Base-by-base conservation (phyloP, 148 eudicot genomes). In the Heliamphora exappendiculata region DNA sequence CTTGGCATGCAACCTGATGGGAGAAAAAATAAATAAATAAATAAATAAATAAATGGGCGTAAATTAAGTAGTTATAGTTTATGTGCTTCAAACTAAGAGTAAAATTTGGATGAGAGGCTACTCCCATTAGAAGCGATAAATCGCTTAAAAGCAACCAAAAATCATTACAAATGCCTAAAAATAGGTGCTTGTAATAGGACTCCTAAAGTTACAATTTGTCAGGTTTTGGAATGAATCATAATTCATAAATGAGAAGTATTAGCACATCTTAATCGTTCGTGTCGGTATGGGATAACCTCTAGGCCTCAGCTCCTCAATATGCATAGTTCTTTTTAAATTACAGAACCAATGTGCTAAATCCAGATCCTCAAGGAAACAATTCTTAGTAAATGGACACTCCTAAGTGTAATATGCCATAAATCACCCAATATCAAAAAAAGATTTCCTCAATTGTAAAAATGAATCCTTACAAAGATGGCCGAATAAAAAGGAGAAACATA, bases 1-100 rank as follows among this genome's bases (percentile, higher is more conserved):
- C 89, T 88, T 83, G 70, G 84, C 99, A 96, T 28, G 98, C 94
- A 75, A 80, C 93, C 99, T 96, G 87, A 54, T 47, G 57, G 76
- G 24, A n/a, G n/a, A n/a, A 53, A 58, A 6, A 62, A 62, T 37
- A 8, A 62, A n/a, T n/a, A n/a, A n/a, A n/a, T n/a, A n/a, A n/a
- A n/a, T n/a, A n/a, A n/a, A 59, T 22, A 22, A 36, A 63, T 62
- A 37, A 42, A 26, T 44, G 44, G 33, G 60, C 2, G 36, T 37
- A 64, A 3, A 63, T 50, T 22, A 47, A 36, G 63, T 14, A 36
- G n/a, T 59, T 20, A 31, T 17, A 74, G 8, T n/a, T 73, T 26
- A 9, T 45, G 24, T 13, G 4, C 8, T 42, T 24, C 60, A 53
- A 42, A 77, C 33, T 22, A 34, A 50, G 5, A 33, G 7, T 17